Evolutionary conservation across 2,329 filamentous ascomycete species (phyloP).

Genomic region (Trichoderma lentiforme): DNA sequence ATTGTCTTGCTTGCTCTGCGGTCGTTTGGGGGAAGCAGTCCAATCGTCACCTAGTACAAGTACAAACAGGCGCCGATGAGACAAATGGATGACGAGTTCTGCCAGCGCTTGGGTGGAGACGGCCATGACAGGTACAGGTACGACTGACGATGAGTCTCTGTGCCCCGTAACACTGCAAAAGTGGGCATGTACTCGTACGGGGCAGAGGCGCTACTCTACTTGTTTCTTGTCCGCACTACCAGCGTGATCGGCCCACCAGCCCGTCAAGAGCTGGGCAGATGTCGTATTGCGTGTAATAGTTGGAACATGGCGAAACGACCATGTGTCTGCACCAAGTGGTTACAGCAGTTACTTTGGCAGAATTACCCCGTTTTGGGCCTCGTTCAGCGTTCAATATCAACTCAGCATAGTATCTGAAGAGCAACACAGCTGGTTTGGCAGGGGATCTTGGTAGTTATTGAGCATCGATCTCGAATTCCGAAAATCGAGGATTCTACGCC

Average conservation of each 20-base stretch:
- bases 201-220: background rate
- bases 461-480: constrained; percentile 17
- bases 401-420: background rate
- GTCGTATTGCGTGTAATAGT: background rate
- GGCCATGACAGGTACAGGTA: background rate
- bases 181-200: background rate
- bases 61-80: background rate
- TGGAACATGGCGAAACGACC: background rate
- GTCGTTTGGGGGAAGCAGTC: background rate
- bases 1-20: background rate
- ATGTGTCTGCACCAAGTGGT: background rate
- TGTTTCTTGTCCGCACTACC: background rate
- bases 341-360: background rate
- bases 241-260: constrained; percentile 15
- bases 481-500: constrained; percentile 1
- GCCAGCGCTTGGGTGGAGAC: constrained; percentile 9
- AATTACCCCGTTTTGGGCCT: background rate
- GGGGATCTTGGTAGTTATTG: constrained; percentile 8
- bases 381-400: background rate
- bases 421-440: background rate
- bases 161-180: background rate
- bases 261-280: background rate
- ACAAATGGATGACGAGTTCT: constrained; percentile 3
- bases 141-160: background rate
- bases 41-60: background rate